These are phyloP conservation scores for Phanerochaete carnosa DNA, from an alignment of 768 basidiomycete genomes.

Conservation along the genomic window DNA sequence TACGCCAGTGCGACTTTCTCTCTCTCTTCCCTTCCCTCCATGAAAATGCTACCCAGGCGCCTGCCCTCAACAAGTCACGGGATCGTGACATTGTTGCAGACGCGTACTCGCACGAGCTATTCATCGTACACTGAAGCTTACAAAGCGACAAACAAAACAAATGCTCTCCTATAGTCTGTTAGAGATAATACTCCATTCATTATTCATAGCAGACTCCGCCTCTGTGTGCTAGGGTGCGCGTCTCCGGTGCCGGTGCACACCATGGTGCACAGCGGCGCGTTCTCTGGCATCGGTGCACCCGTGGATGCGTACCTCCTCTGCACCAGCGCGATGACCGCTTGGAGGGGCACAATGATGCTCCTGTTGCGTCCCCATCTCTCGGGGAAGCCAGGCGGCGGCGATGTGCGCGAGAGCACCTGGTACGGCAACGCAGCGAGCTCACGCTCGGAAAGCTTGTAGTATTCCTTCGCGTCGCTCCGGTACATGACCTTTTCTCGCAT, in stretches of 20 bases:
- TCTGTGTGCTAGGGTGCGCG: background rate
- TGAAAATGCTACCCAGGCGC: too few relatives aligned
- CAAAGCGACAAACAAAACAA: too few relatives aligned
- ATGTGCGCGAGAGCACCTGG: background rate
- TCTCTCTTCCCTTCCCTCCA: too few relatives aligned
- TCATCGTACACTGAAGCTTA: too few relatives aligned
- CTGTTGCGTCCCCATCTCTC: background rate
- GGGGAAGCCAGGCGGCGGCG: too few relatives aligned
- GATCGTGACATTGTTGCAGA: background rate
- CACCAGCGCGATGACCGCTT: background rate
- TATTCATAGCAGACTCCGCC: background rate
- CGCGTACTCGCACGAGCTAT: too few relatives aligned
- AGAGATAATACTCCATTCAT: too few relatives aligned
- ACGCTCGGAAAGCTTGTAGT: background rate
- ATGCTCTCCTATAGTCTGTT: too few relatives aligned
- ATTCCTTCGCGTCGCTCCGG: background rate
- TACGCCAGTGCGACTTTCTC: too few relatives aligned
- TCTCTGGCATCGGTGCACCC: background rate
- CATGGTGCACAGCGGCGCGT: background rate
- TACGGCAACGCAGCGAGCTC: background rate
- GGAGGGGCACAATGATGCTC: background rate
- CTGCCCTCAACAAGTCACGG: background rate
- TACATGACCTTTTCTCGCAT: background rate
- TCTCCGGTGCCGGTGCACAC: background rate
- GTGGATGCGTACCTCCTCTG: background rate